Conservation (phyloP, 2,329 filamentous ascomycete species). For the Xylaria sp. region DNA sequence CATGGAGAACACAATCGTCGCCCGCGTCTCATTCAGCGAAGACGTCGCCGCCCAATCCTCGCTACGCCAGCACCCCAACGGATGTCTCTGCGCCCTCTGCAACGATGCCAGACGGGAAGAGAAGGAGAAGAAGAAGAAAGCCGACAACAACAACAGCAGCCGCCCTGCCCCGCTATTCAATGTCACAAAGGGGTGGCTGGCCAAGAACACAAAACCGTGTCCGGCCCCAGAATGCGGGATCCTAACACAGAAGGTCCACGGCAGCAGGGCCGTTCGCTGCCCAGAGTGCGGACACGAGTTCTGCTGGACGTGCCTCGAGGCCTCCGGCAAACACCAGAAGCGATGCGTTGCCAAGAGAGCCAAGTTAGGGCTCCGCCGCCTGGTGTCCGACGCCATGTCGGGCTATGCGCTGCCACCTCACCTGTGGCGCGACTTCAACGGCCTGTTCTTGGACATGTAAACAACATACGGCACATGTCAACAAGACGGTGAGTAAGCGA, state of each 20-base stretch:
- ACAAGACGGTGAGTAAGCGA: no score
- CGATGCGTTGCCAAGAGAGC: background rate
- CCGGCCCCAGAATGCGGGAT: background rate
- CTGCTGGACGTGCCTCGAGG: constrained; percentile 10
- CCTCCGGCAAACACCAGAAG: background rate
- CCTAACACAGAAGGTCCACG: background rate
- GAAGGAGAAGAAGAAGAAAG: background rate
- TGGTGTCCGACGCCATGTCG: background rate
- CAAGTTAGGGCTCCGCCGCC: background rate
- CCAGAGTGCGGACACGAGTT: constrained; percentile 1
- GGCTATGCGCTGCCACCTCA: background rate
- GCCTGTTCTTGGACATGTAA: constrained; percentile 1
- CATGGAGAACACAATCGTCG: background rate
- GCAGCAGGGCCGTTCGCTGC: background rate
- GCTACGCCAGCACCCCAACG: background rate
- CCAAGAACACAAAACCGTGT: background rate
- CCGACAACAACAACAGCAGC: no score
- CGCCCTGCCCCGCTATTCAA: no score
- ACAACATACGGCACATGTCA: no score
- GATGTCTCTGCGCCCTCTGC: background rate
- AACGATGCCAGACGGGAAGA: background rate
- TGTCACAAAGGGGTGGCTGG: background rate
- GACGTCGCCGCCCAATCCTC: background rate
- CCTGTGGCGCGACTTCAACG: background rate
- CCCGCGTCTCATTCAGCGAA: background rate